Evolutionary conservation across 768 basidiomycete genomes (phyloP).

Genomic region (Clavulina sp.): DNA sequence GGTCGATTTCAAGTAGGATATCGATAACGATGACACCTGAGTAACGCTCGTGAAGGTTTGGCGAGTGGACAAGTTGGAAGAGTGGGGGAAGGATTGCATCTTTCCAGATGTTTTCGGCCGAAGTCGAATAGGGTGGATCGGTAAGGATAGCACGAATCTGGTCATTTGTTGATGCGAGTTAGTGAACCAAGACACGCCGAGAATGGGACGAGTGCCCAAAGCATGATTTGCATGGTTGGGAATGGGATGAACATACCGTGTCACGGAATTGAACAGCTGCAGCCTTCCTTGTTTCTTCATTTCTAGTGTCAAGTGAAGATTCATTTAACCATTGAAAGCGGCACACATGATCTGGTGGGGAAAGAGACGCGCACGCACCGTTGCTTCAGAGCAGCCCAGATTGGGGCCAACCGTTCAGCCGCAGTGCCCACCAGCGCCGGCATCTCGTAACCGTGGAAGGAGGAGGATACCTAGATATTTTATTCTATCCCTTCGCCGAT

Average conservation of each 20-base stretch:
- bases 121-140: too few species aligned
- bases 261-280: conserved; percentile 14
- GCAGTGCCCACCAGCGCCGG: too few species aligned
- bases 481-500: too few species aligned
- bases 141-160: conserved; percentile 58
- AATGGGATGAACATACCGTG: conserved; percentile 8
- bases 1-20: conserved; percentile 55
- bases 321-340: not conserved
- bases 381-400: conserved; percentile 7
- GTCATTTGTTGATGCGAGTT: not conserved
- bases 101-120: conserved; percentile 72
- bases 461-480: too few species aligned
- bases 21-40: conserved; percentile 83
- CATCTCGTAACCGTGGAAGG: too few species aligned
- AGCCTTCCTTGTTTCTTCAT: conserved; percentile 12
- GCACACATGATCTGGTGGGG: not conserved
- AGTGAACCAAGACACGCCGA: not conserved
- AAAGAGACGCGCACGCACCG: not conserved
- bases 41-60: conserved; percentile 58
- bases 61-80: conserved; percentile 71
- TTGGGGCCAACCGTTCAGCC: not conserved
- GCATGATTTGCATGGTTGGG: not conserved
- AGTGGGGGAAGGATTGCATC: conserved; percentile 63
- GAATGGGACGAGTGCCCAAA: too few species aligned
- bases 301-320: conserved; percentile 6